Evolutionary conservation across 2,329 filamentous ascomycete genomes (phyloP).

Genomic region (Mariannaea elegans): DNA sequence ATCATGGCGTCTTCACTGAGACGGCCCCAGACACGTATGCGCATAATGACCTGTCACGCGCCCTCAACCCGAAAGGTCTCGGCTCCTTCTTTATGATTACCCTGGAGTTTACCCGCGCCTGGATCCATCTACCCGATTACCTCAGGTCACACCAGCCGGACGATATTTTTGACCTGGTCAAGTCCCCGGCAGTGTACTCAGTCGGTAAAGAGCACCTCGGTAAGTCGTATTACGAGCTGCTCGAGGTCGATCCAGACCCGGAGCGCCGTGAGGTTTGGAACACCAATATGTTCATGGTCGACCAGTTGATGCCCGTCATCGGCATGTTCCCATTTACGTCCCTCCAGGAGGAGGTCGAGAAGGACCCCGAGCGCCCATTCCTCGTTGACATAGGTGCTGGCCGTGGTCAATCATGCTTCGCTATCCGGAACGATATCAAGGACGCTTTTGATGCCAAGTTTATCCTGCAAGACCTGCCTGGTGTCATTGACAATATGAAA

Average conservation of each 20-base stretch:
- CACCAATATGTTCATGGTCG: slow-evolving; percentile 42
- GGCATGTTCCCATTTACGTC: slow-evolving; percentile 48
- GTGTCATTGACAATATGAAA: slow-evolving; percentile 39
- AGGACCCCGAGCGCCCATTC: slow-evolving; percentile 41
- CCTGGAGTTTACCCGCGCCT: slow-evolving; percentile 43
- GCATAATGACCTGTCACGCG: slow-evolving; percentile 44
- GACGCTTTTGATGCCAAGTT: slow-evolving; percentile 37
- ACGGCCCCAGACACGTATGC: slow-evolving; percentile 42
- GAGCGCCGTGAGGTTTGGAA: slow-evolving; percentile 47
- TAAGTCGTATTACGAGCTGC: slow-evolving; percentile 47
- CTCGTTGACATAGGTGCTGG: slow-evolving; percentile 46
- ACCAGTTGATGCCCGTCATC: slow-evolving; percentile 44
- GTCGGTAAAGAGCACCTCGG: slow-evolving; percentile 44
- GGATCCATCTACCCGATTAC: slow-evolving; percentile 41
- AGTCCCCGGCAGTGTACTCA: slow-evolving; percentile 45
- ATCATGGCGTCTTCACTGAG: slow-evolving; percentile 43
- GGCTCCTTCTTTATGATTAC: slow-evolving; percentile 45
- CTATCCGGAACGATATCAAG: slow-evolving; percentile 39
- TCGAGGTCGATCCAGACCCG: slow-evolving; percentile 41
- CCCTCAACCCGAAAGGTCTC: slow-evolving; percentile 39
- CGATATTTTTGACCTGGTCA: slow-evolving; percentile 43
- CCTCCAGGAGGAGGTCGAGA: slow-evolving; percentile 40
- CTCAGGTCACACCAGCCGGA: slow-evolving; percentile 42
- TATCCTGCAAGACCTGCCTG: slow-evolving; percentile 46
- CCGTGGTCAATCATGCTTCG: slow-evolving; percentile 43